A percentile compares a stretch with the other conserved stretches of the same genome.
phyloP scores from a whole-genome alignment of 208 protist species.

The Lotmaria passim region DNA sequence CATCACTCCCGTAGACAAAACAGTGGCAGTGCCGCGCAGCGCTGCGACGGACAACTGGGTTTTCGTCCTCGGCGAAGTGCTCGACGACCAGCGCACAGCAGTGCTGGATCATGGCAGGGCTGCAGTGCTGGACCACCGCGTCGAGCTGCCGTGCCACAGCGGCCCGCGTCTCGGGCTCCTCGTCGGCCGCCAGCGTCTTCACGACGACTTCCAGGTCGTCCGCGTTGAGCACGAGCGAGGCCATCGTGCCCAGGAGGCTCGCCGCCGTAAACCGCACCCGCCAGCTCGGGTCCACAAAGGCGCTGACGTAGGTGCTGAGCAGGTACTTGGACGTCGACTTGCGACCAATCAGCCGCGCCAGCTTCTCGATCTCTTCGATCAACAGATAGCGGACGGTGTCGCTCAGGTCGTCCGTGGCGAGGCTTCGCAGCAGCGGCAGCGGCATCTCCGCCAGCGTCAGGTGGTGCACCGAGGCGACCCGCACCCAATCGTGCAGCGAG shows the following conservation, averaged over 20 bases:
- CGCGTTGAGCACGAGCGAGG: slow-evolving; percentile 39
- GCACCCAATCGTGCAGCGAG: slow-evolving; percentile 66
- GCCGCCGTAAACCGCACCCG: slow-evolving; percentile 77
- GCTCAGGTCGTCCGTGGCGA: slow-evolving; percentile 69
- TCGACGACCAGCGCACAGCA: slow-evolving; percentile 40
- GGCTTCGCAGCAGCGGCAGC: slow-evolving; percentile 61
- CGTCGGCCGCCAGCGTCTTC: slow-evolving; percentile 54
- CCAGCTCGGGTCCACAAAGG: slow-evolving; percentile 72
- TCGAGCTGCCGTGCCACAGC: slow-evolving; percentile 68
- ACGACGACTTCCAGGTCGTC: slow-evolving; percentile 58
- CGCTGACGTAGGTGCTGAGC: slow-evolving; percentile 42
- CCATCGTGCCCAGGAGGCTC: slow-evolving; percentile 52
- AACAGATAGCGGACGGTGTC: slow-evolving; percentile 72
- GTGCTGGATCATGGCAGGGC: slow-evolving; percentile 31
- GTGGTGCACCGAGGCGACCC: slow-evolving; percentile 52
- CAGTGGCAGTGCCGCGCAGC: slow-evolving; percentile 53
- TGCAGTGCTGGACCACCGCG: slow-evolving; percentile 35
- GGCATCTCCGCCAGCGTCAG: slow-evolving; percentile 65
- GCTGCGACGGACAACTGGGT: slow-evolving; percentile 56
- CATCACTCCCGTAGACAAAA: slow-evolving; percentile 48
- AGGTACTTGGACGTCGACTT: slow-evolving; percentile 63
- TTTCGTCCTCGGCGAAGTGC: slow-evolving; percentile 55
- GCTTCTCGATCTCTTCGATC: slow-evolving; percentile 49
- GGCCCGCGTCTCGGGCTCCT: slow-evolving; percentile 71
- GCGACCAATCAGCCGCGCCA: slow-evolving; percentile 61